Percentiles rank a stretch among this genome's conserved stretches.
Conservation (phyloP, 768 basidiomycete species). For the Serendipita vermifera region DNA sequence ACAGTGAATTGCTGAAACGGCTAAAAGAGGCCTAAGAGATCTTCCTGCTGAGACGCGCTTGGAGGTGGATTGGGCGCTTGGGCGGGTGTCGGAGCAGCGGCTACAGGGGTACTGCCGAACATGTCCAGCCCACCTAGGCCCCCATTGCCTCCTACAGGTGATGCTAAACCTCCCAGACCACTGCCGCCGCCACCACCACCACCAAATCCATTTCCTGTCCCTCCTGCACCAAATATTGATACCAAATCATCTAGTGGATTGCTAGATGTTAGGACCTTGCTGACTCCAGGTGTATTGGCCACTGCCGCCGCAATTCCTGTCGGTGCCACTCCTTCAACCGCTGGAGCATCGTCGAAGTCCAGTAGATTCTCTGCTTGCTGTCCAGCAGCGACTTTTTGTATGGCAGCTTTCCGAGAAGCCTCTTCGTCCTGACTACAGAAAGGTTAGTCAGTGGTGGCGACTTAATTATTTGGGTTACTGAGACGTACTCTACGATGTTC, state of each 20-base stretch:
- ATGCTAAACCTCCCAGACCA: conserved; percentile 2
- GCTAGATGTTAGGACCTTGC: conserved; percentile 59
- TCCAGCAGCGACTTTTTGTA: conserved; percentile 84
- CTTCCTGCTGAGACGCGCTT: conserved; percentile 12
- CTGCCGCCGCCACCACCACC: background rate
- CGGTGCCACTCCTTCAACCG: conserved; percentile 42
- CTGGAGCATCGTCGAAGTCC: conserved; percentile 73
- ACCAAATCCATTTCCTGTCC: conserved; percentile 18
- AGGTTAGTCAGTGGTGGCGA: no score
- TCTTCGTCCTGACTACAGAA: conserved; percentile 41
- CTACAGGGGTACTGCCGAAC: conserved; percentile 1
- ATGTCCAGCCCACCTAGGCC: background rate
- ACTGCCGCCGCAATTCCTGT: conserved; percentile 69
- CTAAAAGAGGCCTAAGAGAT: background rate
- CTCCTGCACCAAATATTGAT: conserved; percentile 63
- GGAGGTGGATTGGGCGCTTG: conserved; percentile 14
- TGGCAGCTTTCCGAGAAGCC: conserved; percentile 55
- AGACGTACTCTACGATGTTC: conserved; percentile 46
- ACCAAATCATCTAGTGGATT: conserved; percentile 91
- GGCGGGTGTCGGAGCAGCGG: conserved; percentile 8
- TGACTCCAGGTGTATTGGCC: conserved; percentile 57
- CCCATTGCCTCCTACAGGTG: conserved; percentile 12
- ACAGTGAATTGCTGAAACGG: no score
- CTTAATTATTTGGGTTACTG: no score
- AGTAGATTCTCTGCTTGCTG: conserved; percentile 91